These are phyloP conservation scores for Carex littledalei DNA, from an alignment of 176 grass and related monocot species.

Conservation along the genomic window DNA sequence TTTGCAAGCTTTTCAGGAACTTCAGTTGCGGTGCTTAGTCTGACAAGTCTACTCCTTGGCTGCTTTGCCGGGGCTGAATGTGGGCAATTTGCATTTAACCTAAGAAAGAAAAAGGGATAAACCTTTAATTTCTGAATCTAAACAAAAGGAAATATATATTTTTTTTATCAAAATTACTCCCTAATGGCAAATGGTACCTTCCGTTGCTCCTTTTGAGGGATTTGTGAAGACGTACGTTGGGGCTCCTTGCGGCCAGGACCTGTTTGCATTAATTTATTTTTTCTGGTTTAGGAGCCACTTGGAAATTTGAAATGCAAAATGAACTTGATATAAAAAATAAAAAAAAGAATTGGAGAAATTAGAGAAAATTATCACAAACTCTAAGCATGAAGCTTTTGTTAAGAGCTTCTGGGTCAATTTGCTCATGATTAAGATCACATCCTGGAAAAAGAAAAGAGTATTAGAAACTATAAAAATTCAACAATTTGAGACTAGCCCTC, in stretches of 20 bases:
- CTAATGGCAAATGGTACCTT: constrained; percentile 13
- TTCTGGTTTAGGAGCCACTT: background rate
- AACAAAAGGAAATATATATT: background rate
- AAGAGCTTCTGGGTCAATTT: constrained; percentile 68
- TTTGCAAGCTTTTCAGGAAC: constrained; percentile 35
- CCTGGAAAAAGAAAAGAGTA: constrained; percentile 25
- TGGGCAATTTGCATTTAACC: constrained; percentile 61
- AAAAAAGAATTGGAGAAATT: background rate
- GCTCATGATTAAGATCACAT: constrained; percentile 81
- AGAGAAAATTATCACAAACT: constrained; percentile 26
- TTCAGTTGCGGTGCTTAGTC: constrained; percentile 46
- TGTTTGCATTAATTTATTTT: constrained; percentile 8
- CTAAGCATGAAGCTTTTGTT: constrained; percentile 71
- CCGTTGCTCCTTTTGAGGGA: constrained; percentile 22
- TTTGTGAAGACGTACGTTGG: constrained; percentile 61
- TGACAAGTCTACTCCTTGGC: constrained; percentile 39
- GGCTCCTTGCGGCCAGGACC: constrained; percentile 92
- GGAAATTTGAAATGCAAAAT: background rate
- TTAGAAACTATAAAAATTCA: background rate
- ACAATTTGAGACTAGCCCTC: background rate
- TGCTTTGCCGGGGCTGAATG: constrained; percentile 67
- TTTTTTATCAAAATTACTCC: background rate
- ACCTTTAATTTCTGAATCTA: background rate
- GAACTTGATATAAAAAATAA: background rate
- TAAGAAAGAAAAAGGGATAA: constrained; percentile 15